Evolutionary conservation across 2,329 filamentous ascomycete species (phyloP).

Genomic region (Escovopsis sp.): DNA sequence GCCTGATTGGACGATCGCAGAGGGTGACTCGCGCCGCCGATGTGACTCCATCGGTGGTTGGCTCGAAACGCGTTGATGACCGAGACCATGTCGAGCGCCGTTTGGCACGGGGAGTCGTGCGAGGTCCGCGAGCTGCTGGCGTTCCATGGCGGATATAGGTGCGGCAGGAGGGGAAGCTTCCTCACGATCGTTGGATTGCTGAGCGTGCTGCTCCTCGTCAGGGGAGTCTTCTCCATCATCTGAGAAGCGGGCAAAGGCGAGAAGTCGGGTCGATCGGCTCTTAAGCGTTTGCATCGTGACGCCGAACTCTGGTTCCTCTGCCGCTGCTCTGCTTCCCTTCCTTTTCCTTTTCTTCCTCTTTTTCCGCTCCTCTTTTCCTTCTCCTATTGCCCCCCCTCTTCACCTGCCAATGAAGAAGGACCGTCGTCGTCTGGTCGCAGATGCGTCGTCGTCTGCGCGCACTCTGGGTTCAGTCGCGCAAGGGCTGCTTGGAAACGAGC

Average conservation of each 20-base stretch:
- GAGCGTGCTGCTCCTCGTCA: conserved; percentile 7
- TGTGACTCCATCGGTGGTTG: conserved; percentile 11
- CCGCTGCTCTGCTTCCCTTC: background rate
- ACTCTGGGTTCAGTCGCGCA: background rate
- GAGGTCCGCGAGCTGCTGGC: conserved; percentile 17
- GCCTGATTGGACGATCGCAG: conserved; percentile 1
- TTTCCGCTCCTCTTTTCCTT: too few species aligned
- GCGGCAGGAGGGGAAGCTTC: conserved; percentile 7
- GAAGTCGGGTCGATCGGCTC: conserved; percentile 16
- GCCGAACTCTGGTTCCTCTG: background rate
- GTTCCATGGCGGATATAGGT: conserved; percentile 7
- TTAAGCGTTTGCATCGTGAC: conserved; percentile 16
- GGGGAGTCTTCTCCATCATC: conserved; percentile 11
- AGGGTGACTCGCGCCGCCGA: conserved; percentile 7
- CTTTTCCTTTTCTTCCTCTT: too few species aligned
- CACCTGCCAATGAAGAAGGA: too few species aligned
- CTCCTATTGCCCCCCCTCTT: too few species aligned
- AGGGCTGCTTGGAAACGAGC: background rate
- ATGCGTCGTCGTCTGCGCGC: background rate
- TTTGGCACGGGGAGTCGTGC: conserved; percentile 22
- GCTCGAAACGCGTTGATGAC: conserved; percentile 12
- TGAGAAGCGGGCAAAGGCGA: conserved; percentile 15
- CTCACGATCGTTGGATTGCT: conserved; percentile 8
- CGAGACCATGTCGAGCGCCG: conserved; percentile 13
- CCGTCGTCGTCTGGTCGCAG: too few species aligned